Base-by-base conservation (phyloP, 1,139 yeast genomes). In the Hanseniaspora uvarum region DNA sequence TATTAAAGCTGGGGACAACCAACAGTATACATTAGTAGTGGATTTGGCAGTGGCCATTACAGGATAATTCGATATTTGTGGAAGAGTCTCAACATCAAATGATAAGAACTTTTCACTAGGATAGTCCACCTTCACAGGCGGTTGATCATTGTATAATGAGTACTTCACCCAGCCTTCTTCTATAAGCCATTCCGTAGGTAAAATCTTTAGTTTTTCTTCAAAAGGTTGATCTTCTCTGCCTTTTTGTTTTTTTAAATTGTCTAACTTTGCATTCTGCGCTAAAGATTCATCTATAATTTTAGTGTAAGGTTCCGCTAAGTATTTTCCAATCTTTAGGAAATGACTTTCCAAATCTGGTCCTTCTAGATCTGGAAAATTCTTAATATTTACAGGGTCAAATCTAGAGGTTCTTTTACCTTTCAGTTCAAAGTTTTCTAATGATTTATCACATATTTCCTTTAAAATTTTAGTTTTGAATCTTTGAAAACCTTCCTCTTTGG, bases 1-100 rank as follows among this genome's bases (percentile, higher is more conserved):
- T 76, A 81, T 72, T 18, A 92, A 67, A 65, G 77, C 80, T 0
- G 98, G 98, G 0, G 96, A 87, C 1, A 87, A 81, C 99, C 99
- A 94, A 0, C 83, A 82, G 65, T 89, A 94, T 96, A 97, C 88
- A 0, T 96, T 95, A 19, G 75, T 71, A 0, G 74, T 65, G 0
- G 96, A 80, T 1, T 77, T 83, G 8, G 96, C 95, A 0, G 87
- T 79, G 1, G 96, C 96, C 68, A 94, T 65, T 0, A 86, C 80
- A 0, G 97, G 81, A 65, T 80, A 88, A 8, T 77, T 78, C 0
- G 94, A 79, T 1, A 78, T 66, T 59, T 86, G 83, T 69, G 87
- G 89, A 64, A 89, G 65, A 0, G 84, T 87, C 65, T 94, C 99
- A 7, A 86, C 92, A 67, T 94, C 99, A 66, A 92, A 92, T 0